Percentiles rank a stretch among this genome's conserved stretches.
phyloP scores from a whole-genome alignment of 805 yeast species.

The Yamadazyma kitorensis region DNA sequence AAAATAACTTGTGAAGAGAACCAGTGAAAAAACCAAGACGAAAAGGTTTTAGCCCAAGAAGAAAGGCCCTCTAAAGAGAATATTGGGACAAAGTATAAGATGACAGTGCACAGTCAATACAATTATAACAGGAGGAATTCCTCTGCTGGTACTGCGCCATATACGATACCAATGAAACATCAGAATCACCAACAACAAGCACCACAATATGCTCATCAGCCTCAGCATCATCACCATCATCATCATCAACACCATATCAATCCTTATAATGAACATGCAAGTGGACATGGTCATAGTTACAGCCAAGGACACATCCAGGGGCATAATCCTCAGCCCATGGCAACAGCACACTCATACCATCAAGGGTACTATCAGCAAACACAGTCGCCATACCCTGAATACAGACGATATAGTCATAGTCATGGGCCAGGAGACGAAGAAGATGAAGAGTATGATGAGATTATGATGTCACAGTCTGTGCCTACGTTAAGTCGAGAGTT shows the following conservation, averaged over 20 bases:
- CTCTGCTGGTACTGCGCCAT: slow-evolving; percentile 20
- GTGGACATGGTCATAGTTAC: too few species aligned
- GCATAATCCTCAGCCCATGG: slow-evolving; percentile 1
- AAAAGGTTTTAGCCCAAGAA: too few species aligned
- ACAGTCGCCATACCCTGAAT: slow-evolving; percentile 1
- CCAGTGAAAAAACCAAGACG: too few species aligned
- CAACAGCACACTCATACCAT: slow-evolving; percentile 2
- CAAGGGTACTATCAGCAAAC: slow-evolving; percentile 1
- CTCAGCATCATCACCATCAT: too few species aligned
- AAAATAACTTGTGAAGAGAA: too few species aligned
- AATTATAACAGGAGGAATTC: slow-evolving; percentile 30
- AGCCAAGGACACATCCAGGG: too few species aligned
- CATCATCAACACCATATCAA: background rate
- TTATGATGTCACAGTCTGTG: slow-evolving; percentile 25
- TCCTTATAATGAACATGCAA: too few species aligned
- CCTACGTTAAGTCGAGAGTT: slow-evolving; percentile 58
- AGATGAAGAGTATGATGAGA: slow-evolving; percentile 12
- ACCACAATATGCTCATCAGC: too few species aligned
- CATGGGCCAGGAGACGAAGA: slow-evolving; percentile 6
- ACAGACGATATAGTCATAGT: slow-evolving; percentile 7
- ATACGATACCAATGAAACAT: slow-evolving; percentile 26
- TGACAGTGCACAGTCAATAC: slow-evolving; percentile 20
- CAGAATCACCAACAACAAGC: slow-evolving; percentile 14
- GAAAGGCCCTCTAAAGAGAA: too few species aligned
- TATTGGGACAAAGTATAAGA: too few species aligned